Evolutionary conservation across 768 basidiomycete genomes (phyloP).

Genomic region (Lentinula edodes): DNA sequence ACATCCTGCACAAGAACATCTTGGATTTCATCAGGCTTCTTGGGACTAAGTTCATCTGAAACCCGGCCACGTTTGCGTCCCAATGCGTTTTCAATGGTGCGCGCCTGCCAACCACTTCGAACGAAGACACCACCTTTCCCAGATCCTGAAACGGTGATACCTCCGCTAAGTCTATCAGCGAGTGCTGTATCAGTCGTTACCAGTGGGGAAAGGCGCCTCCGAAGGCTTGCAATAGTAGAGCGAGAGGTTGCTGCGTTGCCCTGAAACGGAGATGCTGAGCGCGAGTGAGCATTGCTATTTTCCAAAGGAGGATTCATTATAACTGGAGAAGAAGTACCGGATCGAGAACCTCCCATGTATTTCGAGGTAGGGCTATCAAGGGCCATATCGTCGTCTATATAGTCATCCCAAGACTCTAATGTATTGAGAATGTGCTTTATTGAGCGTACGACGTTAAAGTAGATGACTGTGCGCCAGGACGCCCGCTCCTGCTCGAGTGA

Average conservation of each 20-base stretch:
- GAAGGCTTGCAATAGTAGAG: slow-evolving; percentile 44
- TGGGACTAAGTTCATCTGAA: slow-evolving; percentile 22
- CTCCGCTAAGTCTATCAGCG: slow-evolving; percentile 70
- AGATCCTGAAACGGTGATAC: slow-evolving; percentile 67
- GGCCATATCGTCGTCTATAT: slow-evolving; percentile 41
- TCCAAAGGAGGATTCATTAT: slow-evolving; percentile 17
- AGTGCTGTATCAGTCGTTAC: slow-evolving; percentile 57
- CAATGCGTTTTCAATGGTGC: slow-evolving; percentile 51
- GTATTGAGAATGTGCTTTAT: slow-evolving; percentile 64
- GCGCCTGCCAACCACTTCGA: slow-evolving; percentile 76
- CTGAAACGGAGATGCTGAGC: slow-evolving; percentile 17
- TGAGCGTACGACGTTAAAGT: slow-evolving; percentile 71
- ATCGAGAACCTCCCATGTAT: background rate
- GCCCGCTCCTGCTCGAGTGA: slow-evolving; percentile 63
- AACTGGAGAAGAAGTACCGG: slow-evolving; percentile 30
- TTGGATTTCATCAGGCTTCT: slow-evolving; percentile 17
- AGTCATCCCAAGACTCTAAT: slow-evolving; percentile 58
- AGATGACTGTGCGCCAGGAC: slow-evolving; percentile 71
- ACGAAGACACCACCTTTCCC: slow-evolving; percentile 74
- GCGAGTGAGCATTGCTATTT: slow-evolving; percentile 14
- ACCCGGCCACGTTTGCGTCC: slow-evolving; percentile 22
- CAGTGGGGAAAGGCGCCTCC: slow-evolving; percentile 54
- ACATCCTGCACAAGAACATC: slow-evolving; percentile 60
- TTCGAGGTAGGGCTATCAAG: slow-evolving; percentile 11
- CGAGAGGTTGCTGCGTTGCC: slow-evolving; percentile 10